Percentiles rank a stretch among this genome's conserved stretches.
phyloP scores from a whole-genome alignment of 371 early-diverging fungal species.

The Lichtheimia corymbifera region DNA sequence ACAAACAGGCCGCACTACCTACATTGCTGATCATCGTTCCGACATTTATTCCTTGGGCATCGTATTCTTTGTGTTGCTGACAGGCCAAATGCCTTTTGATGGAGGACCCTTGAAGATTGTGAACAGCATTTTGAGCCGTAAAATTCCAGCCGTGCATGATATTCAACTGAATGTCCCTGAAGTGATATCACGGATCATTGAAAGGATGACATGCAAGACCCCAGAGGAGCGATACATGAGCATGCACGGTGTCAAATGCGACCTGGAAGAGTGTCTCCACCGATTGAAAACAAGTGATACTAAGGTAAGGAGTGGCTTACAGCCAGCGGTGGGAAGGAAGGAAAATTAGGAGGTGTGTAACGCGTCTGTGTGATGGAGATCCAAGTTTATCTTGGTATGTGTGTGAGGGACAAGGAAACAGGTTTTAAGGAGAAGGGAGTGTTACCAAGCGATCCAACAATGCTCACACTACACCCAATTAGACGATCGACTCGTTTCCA shows the following conservation, averaged over 20 bases:
- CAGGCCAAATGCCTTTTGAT: constrained; percentile 52
- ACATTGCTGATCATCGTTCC: constrained; percentile 56
- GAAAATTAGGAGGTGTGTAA: background rate
- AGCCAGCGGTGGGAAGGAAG: too few relatives aligned
- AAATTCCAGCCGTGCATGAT: constrained; percentile 43
- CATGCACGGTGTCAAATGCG: constrained; percentile 54
- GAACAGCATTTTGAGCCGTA: constrained; percentile 53
- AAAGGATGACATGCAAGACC: constrained; percentile 62
- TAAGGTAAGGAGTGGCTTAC: constrained; percentile 14
- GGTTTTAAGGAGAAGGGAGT: too few relatives aligned
- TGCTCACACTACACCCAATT: background rate
- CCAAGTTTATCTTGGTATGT: too few relatives aligned
- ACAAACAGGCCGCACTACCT: constrained; percentile 61
- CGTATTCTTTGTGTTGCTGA: constrained; percentile 53
- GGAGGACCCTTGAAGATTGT: constrained; percentile 57
- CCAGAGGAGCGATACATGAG: constrained; percentile 60
- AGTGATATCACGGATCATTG: constrained; percentile 47
- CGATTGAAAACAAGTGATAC: constrained; percentile 25
- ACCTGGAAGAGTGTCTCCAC: constrained; percentile 51
- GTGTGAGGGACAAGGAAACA: too few relatives aligned
- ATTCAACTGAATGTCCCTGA: constrained; percentile 54
- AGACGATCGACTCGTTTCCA: constrained; percentile 36
- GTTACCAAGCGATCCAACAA: too few relatives aligned
- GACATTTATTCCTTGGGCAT: constrained; percentile 61
- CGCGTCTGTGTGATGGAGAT: too few relatives aligned